Base-by-base conservation (phyloP, 139 green algal species). In the Chlorella sp. region DNA sequence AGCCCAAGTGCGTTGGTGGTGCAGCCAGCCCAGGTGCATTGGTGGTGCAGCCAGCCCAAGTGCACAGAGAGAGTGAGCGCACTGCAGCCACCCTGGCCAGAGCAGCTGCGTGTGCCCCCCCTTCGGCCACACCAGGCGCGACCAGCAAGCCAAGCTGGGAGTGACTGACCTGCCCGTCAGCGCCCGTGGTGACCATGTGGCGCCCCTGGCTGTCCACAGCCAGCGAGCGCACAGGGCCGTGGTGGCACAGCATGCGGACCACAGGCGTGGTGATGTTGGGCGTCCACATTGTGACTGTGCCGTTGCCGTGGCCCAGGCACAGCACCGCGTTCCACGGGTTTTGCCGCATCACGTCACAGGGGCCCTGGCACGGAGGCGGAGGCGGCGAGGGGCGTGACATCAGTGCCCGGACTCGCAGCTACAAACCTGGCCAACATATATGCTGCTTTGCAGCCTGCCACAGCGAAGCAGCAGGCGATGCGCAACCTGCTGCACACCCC, bases 251-350 rank as follows among this genome's bases (percentile, higher is more conserved):
- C 94, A 99, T 96, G 87, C 93, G 94, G 32, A 98, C 96, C 38
- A 94, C 90, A 8, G 97, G 92, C 13, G 87, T 92, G 38, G 89
- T 92, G 65, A 97, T 90, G 91, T 99, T 99, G 78, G 97, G 97
- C 2, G 94, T 98, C 97, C 97, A 99, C 94, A 99, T 94, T 43
- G 93, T 97, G 43, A 98, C 96, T 0, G 87, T 94, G 80, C 97
- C 97, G 69, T 96, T 95, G 48, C 86, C 78, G 84, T 99, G 97
- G 14, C 97, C 97, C 62, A 96, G 88, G 56, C 75, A 82, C 68
- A 98, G 78, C 44, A 98, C 94, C 13, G 88, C 96, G 84, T 99
- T 99, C 85, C 88, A 95, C 2, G 95, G 94, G 90, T 99, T 99
- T 17, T 95, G 94, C 4, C 89, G 81, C 93, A 99, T 94, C 9